phyloP scores from a whole-genome alignment of 768 basidiomycete genomes.

The Tulasnella sp. region DNA sequence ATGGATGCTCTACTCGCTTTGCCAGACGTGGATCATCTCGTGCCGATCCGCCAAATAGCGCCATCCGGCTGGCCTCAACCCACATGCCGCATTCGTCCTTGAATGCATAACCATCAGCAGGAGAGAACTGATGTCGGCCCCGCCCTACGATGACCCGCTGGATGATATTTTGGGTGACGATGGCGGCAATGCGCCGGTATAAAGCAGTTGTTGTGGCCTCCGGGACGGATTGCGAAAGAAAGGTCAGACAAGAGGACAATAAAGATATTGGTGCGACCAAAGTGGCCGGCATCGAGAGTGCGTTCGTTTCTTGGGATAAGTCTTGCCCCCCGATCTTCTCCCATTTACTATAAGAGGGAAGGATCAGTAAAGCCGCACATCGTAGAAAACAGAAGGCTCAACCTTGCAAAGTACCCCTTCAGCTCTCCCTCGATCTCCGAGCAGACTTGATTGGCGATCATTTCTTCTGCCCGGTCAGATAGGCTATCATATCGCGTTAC shows the following conservation, averaged over 20 bases:
- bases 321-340: slow-evolving; percentile 22
- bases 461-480: slow-evolving; percentile 66
- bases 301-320: slow-evolving; percentile 27
- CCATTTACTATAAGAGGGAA: slow-evolving; percentile 28
- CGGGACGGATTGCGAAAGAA: slow-evolving; percentile 52
- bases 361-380: not conserved
- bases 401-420: slow-evolving; percentile 57
- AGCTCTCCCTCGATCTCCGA: slow-evolving; percentile 70
- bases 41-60: slow-evolving; percentile 30
- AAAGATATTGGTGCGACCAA: slow-evolving; percentile 68
- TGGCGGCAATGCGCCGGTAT: slow-evolving; percentile 64
- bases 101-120: slow-evolving; percentile 50
- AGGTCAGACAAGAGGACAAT: slow-evolving; percentile 66
- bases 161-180: slow-evolving; percentile 65
- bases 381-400: slow-evolving; percentile 32
- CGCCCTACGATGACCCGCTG: slow-evolving; percentile 77
- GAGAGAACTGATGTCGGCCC: slow-evolving; percentile 48
- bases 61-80: slow-evolving; percentile 65
- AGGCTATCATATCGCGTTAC: slow-evolving; percentile 53
- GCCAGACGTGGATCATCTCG: slow-evolving; percentile 33
- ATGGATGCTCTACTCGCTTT: slow-evolving; percentile 54
- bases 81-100: slow-evolving; percentile 69
- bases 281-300: slow-evolving; percentile 49
- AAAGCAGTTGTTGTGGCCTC: slow-evolving; percentile 43
- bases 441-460: slow-evolving; percentile 74